Percentiles rank a stretch among this genome's conserved stretches.
These are phyloP conservation scores for Fusarium sp. DNA, from an alignment of 2,329 filamentous ascomycete species.

Conservation along the genomic window DNA sequence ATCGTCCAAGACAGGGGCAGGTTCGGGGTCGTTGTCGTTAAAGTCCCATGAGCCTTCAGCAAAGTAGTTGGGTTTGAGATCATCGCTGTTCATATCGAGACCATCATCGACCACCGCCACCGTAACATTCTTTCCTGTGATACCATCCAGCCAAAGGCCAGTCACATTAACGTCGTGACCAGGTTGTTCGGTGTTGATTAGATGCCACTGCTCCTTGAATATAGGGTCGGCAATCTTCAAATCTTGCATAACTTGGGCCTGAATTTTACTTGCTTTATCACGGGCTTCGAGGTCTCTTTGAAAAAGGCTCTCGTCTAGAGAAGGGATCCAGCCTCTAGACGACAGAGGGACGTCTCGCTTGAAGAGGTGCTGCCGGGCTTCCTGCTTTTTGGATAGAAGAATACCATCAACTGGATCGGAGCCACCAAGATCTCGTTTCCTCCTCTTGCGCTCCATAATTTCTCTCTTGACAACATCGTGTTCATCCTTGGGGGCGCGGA, in stretches of 20 bases:
- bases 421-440: slow-evolving; percentile 67
- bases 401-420: slow-evolving; percentile 76
- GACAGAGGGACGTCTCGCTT: slow-evolving; percentile 62
- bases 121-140: slow-evolving; percentile 88
- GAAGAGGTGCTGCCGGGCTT: slow-evolving; percentile 61
- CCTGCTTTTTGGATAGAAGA: slow-evolving; percentile 81
- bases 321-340: slow-evolving; percentile 44
- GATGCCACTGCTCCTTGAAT: slow-evolving; percentile 94
- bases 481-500: slow-evolving; percentile 74
- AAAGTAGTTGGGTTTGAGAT: slow-evolving; percentile 94
- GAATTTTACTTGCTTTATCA: slow-evolving; percentile 63
- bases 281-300: slow-evolving; percentile 24
- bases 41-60: slow-evolving; percentile 94
- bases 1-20: slow-evolving; percentile 82
- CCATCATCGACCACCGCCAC: slow-evolving; percentile 97
- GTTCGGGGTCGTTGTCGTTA: slow-evolving; percentile 84
- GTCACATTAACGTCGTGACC: slow-evolving; percentile 98
- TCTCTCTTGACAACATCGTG: slow-evolving; percentile 68
- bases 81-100: slow-evolving; percentile 92
- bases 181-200: slow-evolving; percentile 81
- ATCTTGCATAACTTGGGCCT: slow-evolving; percentile 68
- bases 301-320: slow-evolving; percentile 7
- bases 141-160: slow-evolving; percentile 87
- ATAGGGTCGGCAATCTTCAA: slow-evolving; percentile 90
- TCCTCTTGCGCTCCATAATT: slow-evolving; percentile 65